Base-by-base conservation (phyloP, 2,329 filamentous ascomycete genomes). In the Teratosphaeria destructans region DNA sequence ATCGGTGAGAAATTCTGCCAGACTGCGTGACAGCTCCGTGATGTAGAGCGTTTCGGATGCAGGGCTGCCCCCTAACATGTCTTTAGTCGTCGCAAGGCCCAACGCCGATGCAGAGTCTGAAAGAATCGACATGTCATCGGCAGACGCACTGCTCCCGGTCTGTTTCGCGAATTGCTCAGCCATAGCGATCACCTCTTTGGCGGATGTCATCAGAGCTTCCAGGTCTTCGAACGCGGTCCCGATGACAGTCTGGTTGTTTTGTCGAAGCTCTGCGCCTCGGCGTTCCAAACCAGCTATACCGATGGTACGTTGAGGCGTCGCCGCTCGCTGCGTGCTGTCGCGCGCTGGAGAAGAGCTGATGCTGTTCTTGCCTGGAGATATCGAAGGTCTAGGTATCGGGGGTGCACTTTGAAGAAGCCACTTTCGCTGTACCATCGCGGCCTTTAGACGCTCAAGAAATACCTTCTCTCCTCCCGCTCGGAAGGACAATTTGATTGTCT, bases 151-250 rank as follows among this genome's bases (percentile, higher is more conserved):
- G 49, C 70, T 72, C n/a, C 79, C 81, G 26, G 81, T 83, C 23
- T 78, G 88, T 12, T 84, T 80, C 1, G 90, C 86, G 66, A 97
- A 93, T 16, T 85, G 85, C 73, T 97, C 93, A 0, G 94, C 94
- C 52, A 99, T 85, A 5, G 91, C 90, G 56, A 97, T 87, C 55
- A 99, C 90, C 71, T 99, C 90, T 71, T 97, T 96, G 5, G 94
- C 94, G 3, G 93, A 96, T 3, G 92, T 90, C 93, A 97, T 99
- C 43, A 99, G 80, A 3, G 94, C 92, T 71, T 97, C 93, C 0
- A 99, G 82, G 69, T 99, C 94, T 71, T 96, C 93, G 68, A 99
- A 99, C 0, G 94, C 92, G 64, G 84, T 91, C 29, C 93, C 93
- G 64, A 99, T 96, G 56, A 96, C 86, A 10, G 90, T 76, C 73